Conservation (phyloP, 2,329 filamentous ascomycete genomes). For the Dothideomycetes sp. region DNA sequence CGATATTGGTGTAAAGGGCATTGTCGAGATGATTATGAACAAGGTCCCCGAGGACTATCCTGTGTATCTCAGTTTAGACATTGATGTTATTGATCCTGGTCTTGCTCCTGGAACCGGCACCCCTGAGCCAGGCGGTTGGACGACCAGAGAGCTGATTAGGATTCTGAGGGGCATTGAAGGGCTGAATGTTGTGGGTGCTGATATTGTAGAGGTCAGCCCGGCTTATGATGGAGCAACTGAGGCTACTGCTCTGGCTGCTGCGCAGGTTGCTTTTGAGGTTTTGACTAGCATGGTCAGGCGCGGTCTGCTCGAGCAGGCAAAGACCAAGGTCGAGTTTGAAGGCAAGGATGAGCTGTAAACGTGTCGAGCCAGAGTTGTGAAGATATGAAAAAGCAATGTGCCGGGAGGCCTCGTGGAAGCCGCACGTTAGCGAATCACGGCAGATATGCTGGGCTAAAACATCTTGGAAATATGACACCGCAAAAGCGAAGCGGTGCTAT, state of each 20-base stretch:
- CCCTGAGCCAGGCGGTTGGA: conserved; percentile 85
- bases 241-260: conserved; percentile 70
- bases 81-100: conserved; percentile 69
- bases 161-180: conserved; percentile 73
- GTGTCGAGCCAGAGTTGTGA: not conserved
- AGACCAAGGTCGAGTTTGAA: not conserved
- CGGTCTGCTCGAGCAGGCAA: conserved; percentile 9
- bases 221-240: conserved; percentile 74
- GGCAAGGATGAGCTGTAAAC: conserved; percentile 6
- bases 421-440: too few relatives aligned
- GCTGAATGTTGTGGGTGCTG: conserved; percentile 77
- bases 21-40: conserved; percentile 59
- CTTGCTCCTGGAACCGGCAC: conserved; percentile 65
- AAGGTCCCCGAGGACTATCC: conserved; percentile 63
- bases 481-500: not conserved
- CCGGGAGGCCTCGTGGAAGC: too few relatives aligned
- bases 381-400: too few relatives aligned
- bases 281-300: conserved; percentile 60
- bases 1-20: conserved; percentile 60
- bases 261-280: conserved; percentile 79
- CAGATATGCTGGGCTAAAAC: too few relatives aligned
- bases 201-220: conserved; percentile 81
- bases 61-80: conserved; percentile 73
- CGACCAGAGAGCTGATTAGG: conserved; percentile 73
- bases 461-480: too few relatives aligned